These are phyloP conservation scores for Zygosaccharomyces sapae DNA, from an alignment of 1,139 yeast species.

Conservation along the genomic window DNA sequence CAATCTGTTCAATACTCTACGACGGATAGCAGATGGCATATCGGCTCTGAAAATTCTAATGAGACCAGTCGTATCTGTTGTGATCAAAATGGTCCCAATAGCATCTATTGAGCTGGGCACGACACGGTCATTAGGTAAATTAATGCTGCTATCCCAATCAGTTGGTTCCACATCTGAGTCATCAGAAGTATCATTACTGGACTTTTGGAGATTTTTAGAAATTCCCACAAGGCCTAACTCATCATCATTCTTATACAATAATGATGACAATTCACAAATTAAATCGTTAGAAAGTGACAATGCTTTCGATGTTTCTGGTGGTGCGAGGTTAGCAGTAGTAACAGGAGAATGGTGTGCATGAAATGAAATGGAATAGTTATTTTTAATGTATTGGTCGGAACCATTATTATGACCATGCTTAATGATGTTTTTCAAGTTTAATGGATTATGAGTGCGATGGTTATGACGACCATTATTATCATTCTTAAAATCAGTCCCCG, in stretches of 20 bases:
- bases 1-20: constrained; percentile 28
- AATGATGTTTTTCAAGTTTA: constrained; percentile 11
- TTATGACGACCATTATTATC: constrained; percentile 2
- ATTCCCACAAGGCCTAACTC: constrained; percentile 15
- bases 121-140: constrained; percentile 8
- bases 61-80: constrained; percentile 70
- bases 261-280: constrained; percentile 57
- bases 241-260: constrained; percentile 37
- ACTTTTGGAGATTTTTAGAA: not conserved
- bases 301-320: constrained; percentile 60
- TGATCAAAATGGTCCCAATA: constrained; percentile 49
- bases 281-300: constrained; percentile 73
- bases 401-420: constrained; percentile 14
- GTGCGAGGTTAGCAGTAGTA: constrained; percentile 77
- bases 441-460: constrained; percentile 9
- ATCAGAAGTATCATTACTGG: constrained; percentile 10
- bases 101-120: constrained; percentile 28
- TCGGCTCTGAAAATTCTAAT: constrained; percentile 81
- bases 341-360: constrained; percentile 74
- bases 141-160: not conserved
- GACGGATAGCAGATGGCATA: constrained; percentile 48
- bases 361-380: constrained; percentile 54
- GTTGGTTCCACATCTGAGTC: constrained; percentile 16
- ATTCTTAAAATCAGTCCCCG: not conserved
- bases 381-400: constrained; percentile 30